Base-by-base conservation (phyloP, 106 monocot species). In the Dioscorea dumetorum region DNA sequence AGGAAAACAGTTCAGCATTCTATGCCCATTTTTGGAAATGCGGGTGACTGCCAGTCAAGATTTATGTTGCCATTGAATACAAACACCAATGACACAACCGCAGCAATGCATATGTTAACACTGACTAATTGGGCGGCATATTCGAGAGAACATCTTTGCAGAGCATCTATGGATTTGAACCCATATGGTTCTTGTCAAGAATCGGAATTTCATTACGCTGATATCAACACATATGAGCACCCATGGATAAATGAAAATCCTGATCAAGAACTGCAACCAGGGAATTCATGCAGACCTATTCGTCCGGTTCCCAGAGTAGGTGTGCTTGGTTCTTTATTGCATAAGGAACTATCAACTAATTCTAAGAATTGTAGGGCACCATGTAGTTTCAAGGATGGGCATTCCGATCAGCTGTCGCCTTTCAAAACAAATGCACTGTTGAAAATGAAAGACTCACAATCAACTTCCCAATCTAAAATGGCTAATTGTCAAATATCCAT, bases 31-130 rank as follows among this genome's bases (percentile, higher is more conserved):
- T 41, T 41, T 10, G 41, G 0, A 41, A 41, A 41, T 41, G 9
- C 41, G 6, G 41, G 41, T 41, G 41, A 41, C 41, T 41, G 10
- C 41, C 41, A 41, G 35, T 66, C 66, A 31, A 70, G 60, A 56
- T 16, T 71, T 17, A 21, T 15, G 50, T 16, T 50, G 15, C 66
- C 72, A 61, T 33, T 59, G 52, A 73, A 81, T 57, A 12, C 73
- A 1, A 68, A 74, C 52, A 67, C 52, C n/a, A 82, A 82, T 19
- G 87, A 85, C 19, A 58, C 65, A 22, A 72, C 85, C 31, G 80
- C 97, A 41, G 92, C 97, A 19, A 77, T 82, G 69, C 82, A 90
- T 79, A 85, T 99, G 82, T 92, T 99, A 50, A 76, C 74, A 56
- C 70, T 99, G 22, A 81, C 92, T 82, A 84, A 92, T 69, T 72